Evolutionary conservation across 2,329 filamentous ascomycete species (phyloP), one percentile per base, ranked within the genome.

Genomic region (Raffaelea arxii): DNA sequence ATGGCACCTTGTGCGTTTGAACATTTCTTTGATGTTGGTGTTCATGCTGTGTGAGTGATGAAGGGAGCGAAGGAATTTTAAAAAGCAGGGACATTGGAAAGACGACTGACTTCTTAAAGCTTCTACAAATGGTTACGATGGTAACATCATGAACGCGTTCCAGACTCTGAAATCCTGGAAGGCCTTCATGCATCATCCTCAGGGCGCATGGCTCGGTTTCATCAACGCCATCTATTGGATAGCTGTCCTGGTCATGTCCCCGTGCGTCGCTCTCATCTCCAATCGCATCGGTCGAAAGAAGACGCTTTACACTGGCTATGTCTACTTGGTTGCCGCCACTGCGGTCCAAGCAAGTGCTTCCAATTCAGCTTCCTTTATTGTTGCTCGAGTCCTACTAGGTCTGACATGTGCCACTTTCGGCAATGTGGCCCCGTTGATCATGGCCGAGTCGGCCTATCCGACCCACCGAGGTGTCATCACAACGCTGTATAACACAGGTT

Each of bases 141-240:
- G 45, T 18, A 39, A 64, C 1, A 55, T 69, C 46, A 65, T 66
- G 59, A 68, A 69, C 49, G 67, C 64, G 11, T 55, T 69, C 2
- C 65, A 67, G 51, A 57, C 63, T 4, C 54, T 65, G 3, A 25
- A 53, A 2, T 54, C 61, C 46, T 69, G 66, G 67, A 57, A 60
- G 42, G 43, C 48, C 6, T 67, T 67, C 52, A 64, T 69, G 43
- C 12, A 38, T 27, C 65, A 48, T 51, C 57, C 47, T 54, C 35
- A 62, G 12, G 67, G 68, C 22, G 54, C 65, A 12, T 62, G 61
- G 47, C 53, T 58, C 19, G 62, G 64, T 22, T 55, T 67, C 6
- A 52, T 66, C 16, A 53, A 55, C 37, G 62, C 62, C 22, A 56
- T 59, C 19, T 55, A 62, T 38, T 55, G 56, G 16, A 41, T 54